Evolutionary conservation across 176 grass and related monocot species (phyloP), one percentile per base, ranked within the genome.

Genomic region (Panicum miliaceum): DNA sequence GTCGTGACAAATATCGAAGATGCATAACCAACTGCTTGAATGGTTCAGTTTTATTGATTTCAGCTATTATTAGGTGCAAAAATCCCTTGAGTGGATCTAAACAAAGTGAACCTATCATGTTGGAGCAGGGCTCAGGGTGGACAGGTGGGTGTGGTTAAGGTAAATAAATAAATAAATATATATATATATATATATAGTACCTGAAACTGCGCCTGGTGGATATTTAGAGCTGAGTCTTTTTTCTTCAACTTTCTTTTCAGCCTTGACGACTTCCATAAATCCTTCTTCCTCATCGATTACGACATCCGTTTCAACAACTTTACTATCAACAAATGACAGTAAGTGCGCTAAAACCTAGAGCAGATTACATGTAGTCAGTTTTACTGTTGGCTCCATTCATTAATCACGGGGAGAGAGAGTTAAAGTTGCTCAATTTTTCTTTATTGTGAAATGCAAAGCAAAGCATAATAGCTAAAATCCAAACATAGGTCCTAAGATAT

Each of bases 301-400:
- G 47, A 43, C 38, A 83, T 89, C 81, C 3, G n/a, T 29, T 80
- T 59, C 29, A n/a, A 27, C 42, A 69, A 18, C 46, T 85, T 88
- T 79, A 80, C 80, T 64, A 54, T 84, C 79, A 69, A 94, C 93
- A 90, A 88, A 94, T 26, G 66, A 77, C 68, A 94, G 40, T 41
- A 42, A 58, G 74, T 90, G 26, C 47, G 88, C 88, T 88, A 92
- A 68, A 59, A 94, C 80, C 90, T 94, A 76, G 1, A 83, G 26
- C 14, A 83, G 32, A 67, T 57, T 35, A 78, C 7, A 54, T 61
- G 43, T 13, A 82, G 52, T 69, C 7, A 79, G 4, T 59, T 48
- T 34, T 18, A 51, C 6, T 16, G 26, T 56, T 42, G 9, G 20
- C 20, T 76, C 76, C 18, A 45, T 51, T 14, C 42, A 42, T 42